Percentiles rank a stretch among this genome's conserved stretches.
Evolutionary conservation across 108 stramenopile species (phyloP).

Genomic region (Cyclotella sp.): DNA sequence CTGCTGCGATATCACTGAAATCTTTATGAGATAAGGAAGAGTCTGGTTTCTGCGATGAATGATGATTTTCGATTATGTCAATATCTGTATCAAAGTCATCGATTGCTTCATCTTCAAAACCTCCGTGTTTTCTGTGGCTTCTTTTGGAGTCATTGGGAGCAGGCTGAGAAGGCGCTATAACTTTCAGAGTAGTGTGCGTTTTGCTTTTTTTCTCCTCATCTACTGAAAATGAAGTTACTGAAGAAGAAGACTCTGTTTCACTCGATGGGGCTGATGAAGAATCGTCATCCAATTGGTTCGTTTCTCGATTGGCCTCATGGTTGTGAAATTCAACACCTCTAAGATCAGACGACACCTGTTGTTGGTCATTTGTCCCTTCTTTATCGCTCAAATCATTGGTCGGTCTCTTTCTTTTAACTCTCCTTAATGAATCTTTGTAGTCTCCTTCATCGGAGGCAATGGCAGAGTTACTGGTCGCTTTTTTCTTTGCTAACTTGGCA

Average conservation of each 20-base stretch:
- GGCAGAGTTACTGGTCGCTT: slow-evolving; percentile 8
- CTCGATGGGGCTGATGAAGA: slow-evolving; percentile 37
- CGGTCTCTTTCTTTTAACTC: neutral
- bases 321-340: neutral
- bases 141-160: slow-evolving; percentile 41
- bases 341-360: neutral
- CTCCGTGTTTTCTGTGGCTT: slow-evolving; percentile 31
- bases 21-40: slow-evolving; percentile 26
- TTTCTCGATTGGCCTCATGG: neutral
- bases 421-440: neutral
- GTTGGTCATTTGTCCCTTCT: neutral
- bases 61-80: slow-evolving; percentile 36
- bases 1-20: slow-evolving; percentile 29
- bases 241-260: slow-evolving; percentile 33
- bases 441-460: neutral
- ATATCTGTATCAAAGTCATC: slow-evolving; percentile 79
- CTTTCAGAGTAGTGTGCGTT: slow-evolving; percentile 48
- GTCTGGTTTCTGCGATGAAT: slow-evolving; percentile 13
- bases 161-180: slow-evolving; percentile 72
- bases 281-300: neutral
- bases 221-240: slow-evolving; percentile 27
- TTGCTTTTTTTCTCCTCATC: slow-evolving; percentile 6
- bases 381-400: neutral
- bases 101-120: slow-evolving; percentile 67
- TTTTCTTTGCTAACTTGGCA: slow-evolving; percentile 28